Evolutionary conservation across 371 early-diverging fungal species (phyloP).

Genomic region (Mucor lusitanicus): DNA sequence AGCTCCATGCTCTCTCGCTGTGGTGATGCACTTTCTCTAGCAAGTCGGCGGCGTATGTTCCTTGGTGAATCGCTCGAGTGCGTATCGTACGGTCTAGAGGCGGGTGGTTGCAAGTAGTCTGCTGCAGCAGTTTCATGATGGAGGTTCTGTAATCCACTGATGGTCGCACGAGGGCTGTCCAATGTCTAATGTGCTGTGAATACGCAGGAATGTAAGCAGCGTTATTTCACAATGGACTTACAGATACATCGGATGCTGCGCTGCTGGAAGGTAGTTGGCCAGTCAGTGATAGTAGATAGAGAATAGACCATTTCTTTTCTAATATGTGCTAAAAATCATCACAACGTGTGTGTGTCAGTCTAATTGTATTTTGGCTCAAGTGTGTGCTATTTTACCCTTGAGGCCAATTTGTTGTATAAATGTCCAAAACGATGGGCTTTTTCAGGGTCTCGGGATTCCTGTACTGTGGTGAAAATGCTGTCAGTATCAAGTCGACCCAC

Average conservation of each 20-base stretch:
- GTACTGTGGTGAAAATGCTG: constrained; percentile 38
- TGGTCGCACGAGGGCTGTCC: constrained; percentile 14
- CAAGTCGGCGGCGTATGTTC: constrained; percentile 38
- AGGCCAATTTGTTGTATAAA: constrained; percentile 62
- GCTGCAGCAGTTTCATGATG: not conserved
- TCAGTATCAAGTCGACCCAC: not conserved
- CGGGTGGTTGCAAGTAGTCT: constrained; percentile 28
- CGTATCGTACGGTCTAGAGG: constrained; percentile 30
- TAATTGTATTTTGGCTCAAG: not conserved
- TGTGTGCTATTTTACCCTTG: constrained; percentile 40
- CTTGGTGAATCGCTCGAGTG: constrained; percentile 21
- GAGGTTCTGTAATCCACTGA: constrained; percentile 24
- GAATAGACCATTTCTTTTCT: constrained; percentile 70
- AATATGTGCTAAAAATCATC: constrained; percentile 39
- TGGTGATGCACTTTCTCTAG: constrained; percentile 12
- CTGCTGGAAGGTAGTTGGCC: constrained; percentile 30
- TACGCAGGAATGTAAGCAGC: constrained; percentile 2
- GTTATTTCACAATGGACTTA: constrained; percentile 11
- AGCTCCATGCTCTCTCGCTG: not conserved
- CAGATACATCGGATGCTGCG: not conserved
- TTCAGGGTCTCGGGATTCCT: constrained; percentile 46
- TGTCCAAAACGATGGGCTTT: constrained; percentile 68
- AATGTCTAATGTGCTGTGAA: constrained; percentile 1
- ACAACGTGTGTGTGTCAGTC: not conserved
- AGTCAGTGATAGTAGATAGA: constrained; percentile 68